Evolutionary conservation across 1,284 basidiomycete species (phyloP), one percentile per base, ranked within the genome.

Genomic region (Ganoderma lucidum): DNA sequence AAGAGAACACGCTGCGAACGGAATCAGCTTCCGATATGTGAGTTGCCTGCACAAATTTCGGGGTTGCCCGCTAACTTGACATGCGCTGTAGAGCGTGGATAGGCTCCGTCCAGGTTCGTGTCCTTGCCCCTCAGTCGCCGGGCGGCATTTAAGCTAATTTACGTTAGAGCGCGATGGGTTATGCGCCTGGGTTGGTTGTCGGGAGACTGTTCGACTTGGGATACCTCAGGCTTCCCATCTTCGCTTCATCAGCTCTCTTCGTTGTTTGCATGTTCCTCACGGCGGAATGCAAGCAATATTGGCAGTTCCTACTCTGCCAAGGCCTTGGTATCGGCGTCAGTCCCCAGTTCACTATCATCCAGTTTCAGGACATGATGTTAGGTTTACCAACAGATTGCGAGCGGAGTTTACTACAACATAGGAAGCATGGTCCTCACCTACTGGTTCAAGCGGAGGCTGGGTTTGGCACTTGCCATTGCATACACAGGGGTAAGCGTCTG

Each of bases 181-280:
- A 32, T 10, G 32, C 32, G 2, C 53, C 53, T 6, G 53, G 53
- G 30, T 10, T 56, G 15, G 6, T 35, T 14, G 14, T 30, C 56
- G 87, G 87, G 0, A 83, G 84, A 3, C 77, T 88, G 35, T 86
- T 88, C 74, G 87, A 89, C 75, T 74, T 83, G 9, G 87, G 87
- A 0, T 81, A 84, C 73, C 83, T 86, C 75, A 80, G 79, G 48
- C 67, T 81, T 0, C 83, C 84, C 9, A 75, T 83, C 35, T 71
- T 83, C 32, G 15, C 76, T 12, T 58, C 73, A 15, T 73, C 73
- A 12, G 37, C 60, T 15, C 23, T 85, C 30, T 78, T 88, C 45
- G 76, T 87, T 28, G 69, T 80, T 1, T 82, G 80, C 59, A 81
- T 84, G 0, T 84, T 89, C 74, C 78, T 88, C 67, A 77, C 82